These are phyloP conservation scores for Lolium perenne DNA, from an alignment of 176 grass and related monocot genomes.

Conservation along the genomic window DNA sequence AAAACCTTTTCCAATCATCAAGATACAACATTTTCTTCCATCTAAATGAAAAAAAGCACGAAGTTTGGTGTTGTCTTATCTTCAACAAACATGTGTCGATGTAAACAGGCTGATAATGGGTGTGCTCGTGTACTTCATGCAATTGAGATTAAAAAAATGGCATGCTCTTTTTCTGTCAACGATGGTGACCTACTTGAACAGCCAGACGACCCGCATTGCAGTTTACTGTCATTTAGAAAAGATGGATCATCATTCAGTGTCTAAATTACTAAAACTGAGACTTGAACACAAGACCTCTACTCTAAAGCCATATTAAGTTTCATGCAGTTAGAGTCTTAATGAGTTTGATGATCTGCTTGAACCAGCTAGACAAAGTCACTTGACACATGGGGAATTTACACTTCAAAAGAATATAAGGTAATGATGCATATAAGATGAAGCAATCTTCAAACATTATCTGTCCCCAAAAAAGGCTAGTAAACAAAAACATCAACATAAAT, in stretches of 20 bases:
- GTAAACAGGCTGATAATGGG: background rate
- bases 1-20: background rate
- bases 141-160: background rate
- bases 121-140: background rate
- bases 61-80: background rate
- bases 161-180: too few species aligned
- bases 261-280: too few species aligned
- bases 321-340: background rate
- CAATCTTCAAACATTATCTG: background rate
- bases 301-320: too few species aligned
- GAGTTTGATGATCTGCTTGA: background rate
- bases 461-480: background rate
- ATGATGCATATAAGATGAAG: conserved; percentile 6
- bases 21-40: background rate
- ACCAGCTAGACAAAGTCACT: background rate
- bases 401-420: background rate
- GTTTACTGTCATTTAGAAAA: too few species aligned
- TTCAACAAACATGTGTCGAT: background rate
- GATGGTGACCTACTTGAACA: too few species aligned
- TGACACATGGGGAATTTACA: background rate
- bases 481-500: conserved; percentile 4
- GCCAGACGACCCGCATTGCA: too few species aligned
- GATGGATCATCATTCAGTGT: too few species aligned
- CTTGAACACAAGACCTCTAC: too few species aligned
- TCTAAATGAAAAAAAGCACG: background rate